phyloP scores from a whole-genome alignment of 495 filamentous ascomycete genomes.

The Xylaria bambusicola region DNA sequence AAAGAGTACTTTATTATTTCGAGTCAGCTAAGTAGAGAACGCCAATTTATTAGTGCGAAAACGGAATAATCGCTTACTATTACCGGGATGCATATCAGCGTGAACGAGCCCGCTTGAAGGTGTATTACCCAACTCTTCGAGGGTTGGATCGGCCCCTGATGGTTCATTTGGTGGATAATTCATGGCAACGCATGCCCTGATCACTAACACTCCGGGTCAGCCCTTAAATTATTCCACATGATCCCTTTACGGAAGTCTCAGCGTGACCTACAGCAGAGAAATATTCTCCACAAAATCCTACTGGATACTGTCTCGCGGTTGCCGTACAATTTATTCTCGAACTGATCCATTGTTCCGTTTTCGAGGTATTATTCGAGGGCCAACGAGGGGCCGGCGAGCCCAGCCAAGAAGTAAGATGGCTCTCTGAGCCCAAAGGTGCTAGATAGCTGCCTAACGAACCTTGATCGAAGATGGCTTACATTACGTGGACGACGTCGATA shows the following conservation, averaged over 20 bases:
- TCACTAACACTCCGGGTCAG: background rate
- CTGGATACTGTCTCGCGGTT: background rate
- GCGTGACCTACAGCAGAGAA: constrained; percentile 11
- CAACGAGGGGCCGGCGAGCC: constrained; percentile 5
- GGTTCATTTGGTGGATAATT: background rate
- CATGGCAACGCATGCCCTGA: constrained; percentile 15
- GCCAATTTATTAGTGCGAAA: background rate
- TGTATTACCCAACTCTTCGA: background rate
- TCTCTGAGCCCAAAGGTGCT: background rate
- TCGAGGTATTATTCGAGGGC: constrained; percentile 17
- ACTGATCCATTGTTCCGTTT: background rate
- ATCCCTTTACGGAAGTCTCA: background rate
- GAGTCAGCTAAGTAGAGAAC: background rate
- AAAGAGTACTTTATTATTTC: background rate
- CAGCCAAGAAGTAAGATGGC: background rate
- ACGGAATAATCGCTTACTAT: background rate
- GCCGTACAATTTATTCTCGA: background rate
- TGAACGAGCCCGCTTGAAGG: background rate
- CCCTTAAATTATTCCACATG: background rate
- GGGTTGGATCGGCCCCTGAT: background rate
- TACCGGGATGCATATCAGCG: background rate
- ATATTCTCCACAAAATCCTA: constrained; percentile 14
- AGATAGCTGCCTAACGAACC: background rate
- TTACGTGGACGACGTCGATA: background rate
- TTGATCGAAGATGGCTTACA: background rate